Conservation (phyloP, 2,329 filamentous ascomycete species). For the Calonectria hongkongensis region DNA sequence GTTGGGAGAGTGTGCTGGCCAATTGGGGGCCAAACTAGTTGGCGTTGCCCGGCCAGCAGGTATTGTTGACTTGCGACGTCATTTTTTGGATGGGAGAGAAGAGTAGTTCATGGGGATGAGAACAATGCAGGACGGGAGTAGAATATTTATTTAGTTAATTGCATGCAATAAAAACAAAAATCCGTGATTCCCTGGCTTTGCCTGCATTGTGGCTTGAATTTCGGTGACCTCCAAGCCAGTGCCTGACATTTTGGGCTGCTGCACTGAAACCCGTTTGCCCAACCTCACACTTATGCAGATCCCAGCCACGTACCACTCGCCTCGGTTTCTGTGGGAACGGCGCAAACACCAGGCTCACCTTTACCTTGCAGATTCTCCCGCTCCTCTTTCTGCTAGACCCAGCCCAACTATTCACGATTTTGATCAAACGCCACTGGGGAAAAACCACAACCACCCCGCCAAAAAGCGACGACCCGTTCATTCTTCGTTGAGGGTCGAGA, state of each 20-base stretch:
- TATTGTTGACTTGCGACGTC: constrained; percentile 60
- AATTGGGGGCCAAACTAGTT: constrained; percentile 13
- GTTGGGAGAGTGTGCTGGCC: background rate
- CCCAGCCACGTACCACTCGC: constrained; percentile 54
- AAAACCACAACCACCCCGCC: background rate
- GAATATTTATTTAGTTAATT: no score
- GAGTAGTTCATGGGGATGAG: background rate
- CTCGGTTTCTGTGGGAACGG: constrained; percentile 57
- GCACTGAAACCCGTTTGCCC: constrained; percentile 38
- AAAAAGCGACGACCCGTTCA: background rate
- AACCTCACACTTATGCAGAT: constrained; percentile 46
- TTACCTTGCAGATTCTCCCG: constrained; percentile 22
- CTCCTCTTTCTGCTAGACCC: constrained; percentile 6
- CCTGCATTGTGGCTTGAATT: background rate
- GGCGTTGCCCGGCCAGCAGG: constrained; percentile 53
- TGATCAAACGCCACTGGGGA: constrained; percentile 25
- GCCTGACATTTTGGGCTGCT: constrained; percentile 3
- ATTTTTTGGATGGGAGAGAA: constrained; percentile 38
- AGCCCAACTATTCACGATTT: constrained; percentile 24
- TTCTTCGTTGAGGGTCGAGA: constrained; percentile 17
- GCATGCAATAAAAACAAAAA: background rate
- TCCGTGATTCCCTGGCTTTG: background rate
- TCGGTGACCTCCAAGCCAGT: background rate
- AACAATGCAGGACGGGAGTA: background rate
- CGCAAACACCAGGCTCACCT: constrained; percentile 38